Conservation (phyloP, 2,329 filamentous ascomycete species). For the Botryotinia globosa region DNA sequence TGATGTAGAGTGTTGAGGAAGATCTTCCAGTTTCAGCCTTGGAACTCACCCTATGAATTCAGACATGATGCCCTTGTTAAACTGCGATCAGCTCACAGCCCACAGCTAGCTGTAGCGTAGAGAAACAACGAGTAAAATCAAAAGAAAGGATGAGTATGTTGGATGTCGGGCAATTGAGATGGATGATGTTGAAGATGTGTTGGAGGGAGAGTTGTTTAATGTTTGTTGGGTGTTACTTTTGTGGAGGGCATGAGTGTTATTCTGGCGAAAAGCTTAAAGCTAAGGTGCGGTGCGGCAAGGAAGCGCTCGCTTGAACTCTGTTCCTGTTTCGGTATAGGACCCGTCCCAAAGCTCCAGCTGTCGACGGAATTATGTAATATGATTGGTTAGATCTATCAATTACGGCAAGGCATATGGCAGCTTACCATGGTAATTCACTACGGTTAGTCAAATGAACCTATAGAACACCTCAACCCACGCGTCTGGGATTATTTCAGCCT, state of each 20-base stretch:
- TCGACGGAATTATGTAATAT: background rate
- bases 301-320: constrained; percentile 19
- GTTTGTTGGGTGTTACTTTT: constrained; percentile 4
- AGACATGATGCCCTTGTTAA: constrained; percentile 45
- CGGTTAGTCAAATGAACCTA: background rate
- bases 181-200: background rate
- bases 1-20: constrained; percentile 16
- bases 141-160: constrained; percentile 15
- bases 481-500: background rate
- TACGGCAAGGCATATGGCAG: background rate
- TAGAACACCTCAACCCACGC: background rate
- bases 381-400: background rate
- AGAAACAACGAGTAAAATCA: constrained; percentile 1
- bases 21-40: constrained; percentile 24
- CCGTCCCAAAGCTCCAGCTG: background rate
- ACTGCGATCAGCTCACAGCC: constrained; percentile 37
- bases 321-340: background rate
- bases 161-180: constrained; percentile 21
- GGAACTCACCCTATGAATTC: constrained; percentile 58
- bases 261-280: constrained; percentile 20
- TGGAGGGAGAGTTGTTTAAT: constrained; percentile 6
- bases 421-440: background rate
- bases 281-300: constrained; percentile 5
- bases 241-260: constrained; percentile 15
- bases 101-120: constrained; percentile 33